These are phyloP conservation scores for Narthecium ossifragum DNA, from an alignment of 106 monocot species.

Conservation along the genomic window DNA sequence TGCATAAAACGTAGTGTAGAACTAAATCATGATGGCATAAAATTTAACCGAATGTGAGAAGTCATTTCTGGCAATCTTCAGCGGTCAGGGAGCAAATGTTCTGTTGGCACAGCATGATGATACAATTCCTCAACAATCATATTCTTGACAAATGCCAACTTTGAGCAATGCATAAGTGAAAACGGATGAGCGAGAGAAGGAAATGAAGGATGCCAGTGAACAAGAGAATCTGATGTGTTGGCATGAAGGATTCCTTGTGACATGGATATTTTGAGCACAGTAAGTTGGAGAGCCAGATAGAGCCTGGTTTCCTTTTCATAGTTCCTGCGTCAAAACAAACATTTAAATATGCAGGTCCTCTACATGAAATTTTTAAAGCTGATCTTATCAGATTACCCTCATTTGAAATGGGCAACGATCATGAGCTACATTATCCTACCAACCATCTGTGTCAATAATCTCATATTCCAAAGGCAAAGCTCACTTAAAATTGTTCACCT, in stretches of 20 bases:
- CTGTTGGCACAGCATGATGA: conserved; percentile 44
- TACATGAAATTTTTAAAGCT: too few species aligned
- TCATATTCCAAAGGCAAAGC: too few species aligned
- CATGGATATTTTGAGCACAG: conserved; percentile 36
- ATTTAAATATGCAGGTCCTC: conserved; percentile 42
- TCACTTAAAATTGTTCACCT: too few species aligned
- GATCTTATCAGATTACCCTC: too few species aligned
- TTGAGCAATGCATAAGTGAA: conserved; percentile 26
- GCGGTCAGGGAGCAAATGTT: conserved; percentile 18
- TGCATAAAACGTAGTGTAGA: conserved; percentile 40
- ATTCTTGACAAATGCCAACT: conserved; percentile 46
- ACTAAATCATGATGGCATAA: conserved; percentile 42
- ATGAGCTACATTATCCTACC: too few species aligned
- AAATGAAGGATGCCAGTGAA: conserved; percentile 49
- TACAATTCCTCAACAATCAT: conserved; percentile 30
- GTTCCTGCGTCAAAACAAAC: conserved; percentile 86
- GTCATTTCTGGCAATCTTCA: conserved; percentile 50
- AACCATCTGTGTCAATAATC: too few species aligned
- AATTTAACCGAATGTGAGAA: conserved; percentile 33
- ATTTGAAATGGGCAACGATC: too few species aligned
- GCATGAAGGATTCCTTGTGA: conserved; percentile 46
- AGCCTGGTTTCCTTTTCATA: conserved; percentile 52
- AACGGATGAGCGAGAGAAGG: conserved; percentile 45
- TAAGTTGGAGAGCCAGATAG: conserved; percentile 47
- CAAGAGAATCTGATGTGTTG: conserved; percentile 40